Base-by-base conservation (phyloP, 23 red algal genomes). In the Pyropia yezoensis region DNA sequence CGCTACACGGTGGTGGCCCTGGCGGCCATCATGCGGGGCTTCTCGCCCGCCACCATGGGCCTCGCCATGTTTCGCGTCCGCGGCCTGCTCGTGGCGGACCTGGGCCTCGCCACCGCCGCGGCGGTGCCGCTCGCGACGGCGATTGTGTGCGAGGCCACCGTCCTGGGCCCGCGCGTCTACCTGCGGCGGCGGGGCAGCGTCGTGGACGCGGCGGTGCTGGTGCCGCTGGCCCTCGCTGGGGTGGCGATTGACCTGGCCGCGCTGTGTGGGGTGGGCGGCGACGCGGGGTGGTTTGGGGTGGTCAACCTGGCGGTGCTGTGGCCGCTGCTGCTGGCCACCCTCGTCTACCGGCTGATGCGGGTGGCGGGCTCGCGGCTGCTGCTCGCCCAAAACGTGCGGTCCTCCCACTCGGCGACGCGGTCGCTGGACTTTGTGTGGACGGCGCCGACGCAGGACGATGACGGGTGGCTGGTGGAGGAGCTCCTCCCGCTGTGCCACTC, bases 391-490 rank as follows among this genome's bases (percentile, higher is more conserved):
- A 70, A 76, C 75, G 73, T 79, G 33, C 69, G 72, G 64, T 59
- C 83, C 26, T 59, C 74, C 63, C 73, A 88, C 24, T 57, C 73
- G 47, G 66, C 45, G 13, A 88, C 83, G 14, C 76, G 77, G 55
- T 79, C 83, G n/a, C 57, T 88, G 5, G 83, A 88, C 73, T 88
- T 71, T 27, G 77, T 88, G 27, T 88, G 83, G 83, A 73, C 77
- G 34, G 70, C 65, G 57, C 71, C 66, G 57, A 79, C 73, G 19
- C 74, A 78, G 33, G 25, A 71, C 26, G 73, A 88, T 52, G 83
- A 88, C 55, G 52, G 32, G 13, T 88, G 83, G 83, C 65, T 88
- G 30, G 63, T 88, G 26, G 65, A 79, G n/a, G 83, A 88, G 61
- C 57, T 88, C 22, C 63, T 87, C 18, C 82, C 82, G 19, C 63